Percentiles rank a stretch among this genome's conserved stretches.
These are phyloP conservation scores for Trichothecium sympodiale DNA, from an alignment of 2,329 filamentous ascomycete species.

Conservation along the genomic window DNA sequence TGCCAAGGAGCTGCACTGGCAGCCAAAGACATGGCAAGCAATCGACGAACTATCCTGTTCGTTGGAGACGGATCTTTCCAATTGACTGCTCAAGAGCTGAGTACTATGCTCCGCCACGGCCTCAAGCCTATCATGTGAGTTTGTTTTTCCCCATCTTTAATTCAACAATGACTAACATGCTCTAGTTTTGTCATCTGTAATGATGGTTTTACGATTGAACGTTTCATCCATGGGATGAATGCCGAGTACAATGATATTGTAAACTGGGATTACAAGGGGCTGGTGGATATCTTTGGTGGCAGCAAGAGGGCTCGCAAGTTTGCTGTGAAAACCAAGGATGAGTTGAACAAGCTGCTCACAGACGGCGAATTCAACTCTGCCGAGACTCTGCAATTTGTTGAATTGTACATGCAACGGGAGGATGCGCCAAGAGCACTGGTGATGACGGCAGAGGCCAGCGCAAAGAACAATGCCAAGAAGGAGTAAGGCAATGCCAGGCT, in stretches of 20 bases:
- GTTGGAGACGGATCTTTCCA: constrained; percentile 87
- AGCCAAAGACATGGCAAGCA: constrained; percentile 48
- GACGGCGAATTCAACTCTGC: constrained; percentile 52
- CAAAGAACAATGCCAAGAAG: constrained; percentile 49
- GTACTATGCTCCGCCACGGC: constrained; percentile 67
- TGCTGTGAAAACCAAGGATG: constrained; percentile 55
- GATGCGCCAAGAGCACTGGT: constrained; percentile 65
- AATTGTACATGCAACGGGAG: constrained; percentile 69
- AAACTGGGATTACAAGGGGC: constrained; percentile 60
- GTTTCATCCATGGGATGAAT: constrained; percentile 76
- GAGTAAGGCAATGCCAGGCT: constrained; percentile 15
- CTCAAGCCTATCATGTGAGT: constrained; percentile 67
- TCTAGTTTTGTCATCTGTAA: constrained; percentile 71
- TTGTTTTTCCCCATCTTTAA: not conserved
- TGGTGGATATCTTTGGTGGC: constrained; percentile 59
- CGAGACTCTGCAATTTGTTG: constrained; percentile 56
- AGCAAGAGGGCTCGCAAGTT: constrained; percentile 47
- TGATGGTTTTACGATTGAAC: constrained; percentile 81
- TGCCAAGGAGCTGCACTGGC: constrained; percentile 61
- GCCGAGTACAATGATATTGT: constrained; percentile 72
- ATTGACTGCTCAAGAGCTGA: constrained; percentile 72
- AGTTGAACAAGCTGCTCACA: constrained; percentile 54
- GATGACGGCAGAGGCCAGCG: constrained; percentile 59
- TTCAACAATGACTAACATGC: not conserved
- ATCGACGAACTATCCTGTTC: constrained; percentile 66